These are phyloP conservation scores for Aspergillus neotritici DNA, from an alignment of 2,329 filamentous ascomycete genomes.

Conservation along the genomic window DNA sequence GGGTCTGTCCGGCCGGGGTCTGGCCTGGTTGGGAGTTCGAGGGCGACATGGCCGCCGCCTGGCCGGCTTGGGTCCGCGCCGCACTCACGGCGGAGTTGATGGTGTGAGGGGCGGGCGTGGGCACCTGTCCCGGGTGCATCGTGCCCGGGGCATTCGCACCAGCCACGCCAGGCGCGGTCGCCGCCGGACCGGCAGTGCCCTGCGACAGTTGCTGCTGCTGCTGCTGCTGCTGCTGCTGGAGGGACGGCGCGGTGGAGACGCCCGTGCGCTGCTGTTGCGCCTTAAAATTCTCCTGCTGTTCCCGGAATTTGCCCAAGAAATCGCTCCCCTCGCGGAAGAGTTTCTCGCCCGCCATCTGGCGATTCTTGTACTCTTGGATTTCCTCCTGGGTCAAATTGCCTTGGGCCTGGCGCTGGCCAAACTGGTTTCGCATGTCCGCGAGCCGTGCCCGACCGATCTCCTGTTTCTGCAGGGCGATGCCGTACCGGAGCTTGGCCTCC, in stretches of 20 bases:
- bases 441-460: conserved; percentile 43
- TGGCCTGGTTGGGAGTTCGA: conserved; percentile 31
- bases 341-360: conserved; percentile 38
- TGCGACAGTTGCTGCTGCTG: conserved; percentile 15
- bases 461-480: conserved; percentile 45
- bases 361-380: conserved; percentile 38
- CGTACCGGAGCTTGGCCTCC: conserved; percentile 44
- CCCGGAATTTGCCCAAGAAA: conserved; percentile 45
- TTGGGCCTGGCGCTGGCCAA: conserved; percentile 32
- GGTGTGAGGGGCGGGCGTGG: conserved; percentile 40
- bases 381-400: conserved; percentile 41
- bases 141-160: conserved; percentile 19
- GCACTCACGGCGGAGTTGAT: conserved; percentile 46
- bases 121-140: conserved; percentile 30
- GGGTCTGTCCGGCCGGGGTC: conserved; percentile 24
- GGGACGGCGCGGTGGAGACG: conserved; percentile 8
- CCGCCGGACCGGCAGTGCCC: conserved; percentile 13
- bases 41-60: conserved; percentile 33
- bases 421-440: conserved; percentile 37
- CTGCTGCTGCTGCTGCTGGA: conserved; percentile 5
- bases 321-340: conserved; percentile 41
- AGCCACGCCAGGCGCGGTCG: conserved; percentile 16
- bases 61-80: conserved; percentile 36
- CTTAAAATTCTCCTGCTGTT: conserved; percentile 44
- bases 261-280: conserved; percentile 29